phyloP scores from a whole-genome alignment of 164 flowering plant species.

The Santalum album region DNA sequence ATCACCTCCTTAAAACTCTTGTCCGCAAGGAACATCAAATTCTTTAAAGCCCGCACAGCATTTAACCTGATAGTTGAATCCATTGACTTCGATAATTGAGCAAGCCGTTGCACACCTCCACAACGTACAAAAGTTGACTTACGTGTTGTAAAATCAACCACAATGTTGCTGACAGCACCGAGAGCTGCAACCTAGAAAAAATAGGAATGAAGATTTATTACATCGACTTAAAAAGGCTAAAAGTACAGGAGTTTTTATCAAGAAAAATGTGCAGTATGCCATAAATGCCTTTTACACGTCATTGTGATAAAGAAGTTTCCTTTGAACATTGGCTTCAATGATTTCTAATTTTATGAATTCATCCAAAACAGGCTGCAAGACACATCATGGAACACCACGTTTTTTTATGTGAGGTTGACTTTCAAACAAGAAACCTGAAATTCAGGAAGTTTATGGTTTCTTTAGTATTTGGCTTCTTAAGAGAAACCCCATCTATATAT shows the following conservation, averaged over 20 bases:
- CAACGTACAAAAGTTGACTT: constrained; percentile 47
- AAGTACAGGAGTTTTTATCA: not conserved
- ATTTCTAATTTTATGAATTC: too few relatives aligned
- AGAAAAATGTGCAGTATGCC: too few relatives aligned
- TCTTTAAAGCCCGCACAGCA: constrained; percentile 80
- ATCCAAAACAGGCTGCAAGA: too few relatives aligned
- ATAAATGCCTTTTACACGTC: too few relatives aligned
- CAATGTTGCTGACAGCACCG: constrained; percentile 68
- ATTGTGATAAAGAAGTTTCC: too few relatives aligned
- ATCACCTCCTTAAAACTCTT: constrained; percentile 47
- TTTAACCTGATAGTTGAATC: constrained; percentile 57
- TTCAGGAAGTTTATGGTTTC: too few relatives aligned
- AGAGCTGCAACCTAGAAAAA: constrained; percentile 77
- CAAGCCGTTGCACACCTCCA: constrained; percentile 71
- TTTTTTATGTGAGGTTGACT: too few relatives aligned
- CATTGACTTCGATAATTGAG: constrained; percentile 77
- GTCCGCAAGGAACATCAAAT: constrained; percentile 69
- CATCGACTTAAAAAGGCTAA: not conserved
- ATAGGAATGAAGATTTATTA: not conserved
- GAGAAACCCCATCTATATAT: too few relatives aligned
- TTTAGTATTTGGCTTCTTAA: too few relatives aligned
- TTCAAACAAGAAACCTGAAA: too few relatives aligned
- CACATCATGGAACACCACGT: too few relatives aligned
- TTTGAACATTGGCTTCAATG: too few relatives aligned
- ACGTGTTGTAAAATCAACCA: constrained; percentile 58